A percentile compares a stretch with the other conserved stretches of the same genome.
phyloP scores from a whole-genome alignment of 202 grass and related monocot species.

The Setaria italica region DNA sequence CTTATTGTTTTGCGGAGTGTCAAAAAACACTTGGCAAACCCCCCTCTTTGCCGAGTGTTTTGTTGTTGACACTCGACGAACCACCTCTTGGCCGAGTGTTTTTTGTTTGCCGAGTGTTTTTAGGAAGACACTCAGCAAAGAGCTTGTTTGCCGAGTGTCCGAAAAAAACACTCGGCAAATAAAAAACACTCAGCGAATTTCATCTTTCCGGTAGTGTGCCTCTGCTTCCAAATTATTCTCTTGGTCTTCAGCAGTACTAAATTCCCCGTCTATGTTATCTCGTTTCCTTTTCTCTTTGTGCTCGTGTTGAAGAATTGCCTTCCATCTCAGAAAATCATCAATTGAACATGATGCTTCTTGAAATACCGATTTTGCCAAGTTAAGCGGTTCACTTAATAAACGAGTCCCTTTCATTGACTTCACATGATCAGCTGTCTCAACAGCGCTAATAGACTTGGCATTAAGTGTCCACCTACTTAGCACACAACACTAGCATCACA shows the following conservation, averaged over 20 bases:
- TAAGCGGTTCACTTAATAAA: neutral
- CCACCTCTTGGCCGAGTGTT: too few relatives aligned
- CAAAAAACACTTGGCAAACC: too few relatives aligned
- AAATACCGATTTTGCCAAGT: neutral
- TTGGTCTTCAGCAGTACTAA: neutral
- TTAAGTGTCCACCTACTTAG: neutral
- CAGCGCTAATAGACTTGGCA: neutral
- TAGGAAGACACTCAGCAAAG: too few relatives aligned
- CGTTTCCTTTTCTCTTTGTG: neutral
- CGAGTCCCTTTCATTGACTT: neutral
- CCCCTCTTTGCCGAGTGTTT: too few relatives aligned
- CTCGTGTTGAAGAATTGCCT: neutral
- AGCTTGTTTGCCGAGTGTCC: too few relatives aligned
- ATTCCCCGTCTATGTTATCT: neutral
- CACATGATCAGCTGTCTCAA: neutral
- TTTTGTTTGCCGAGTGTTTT: too few relatives aligned
- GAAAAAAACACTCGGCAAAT: too few relatives aligned
- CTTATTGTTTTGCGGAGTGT: too few relatives aligned
- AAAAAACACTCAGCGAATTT: too few relatives aligned
- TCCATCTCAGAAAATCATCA: neutral
- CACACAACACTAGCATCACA: too few relatives aligned
- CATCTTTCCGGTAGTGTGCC: too few relatives aligned
- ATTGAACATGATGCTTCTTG: slow-evolving; percentile 11
- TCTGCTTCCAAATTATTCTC: neutral
- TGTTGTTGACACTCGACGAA: too few relatives aligned